phyloP scores from a whole-genome alignment of 2,329 filamentous ascomycete genomes.

The Colletotrichum viniferum region DNA sequence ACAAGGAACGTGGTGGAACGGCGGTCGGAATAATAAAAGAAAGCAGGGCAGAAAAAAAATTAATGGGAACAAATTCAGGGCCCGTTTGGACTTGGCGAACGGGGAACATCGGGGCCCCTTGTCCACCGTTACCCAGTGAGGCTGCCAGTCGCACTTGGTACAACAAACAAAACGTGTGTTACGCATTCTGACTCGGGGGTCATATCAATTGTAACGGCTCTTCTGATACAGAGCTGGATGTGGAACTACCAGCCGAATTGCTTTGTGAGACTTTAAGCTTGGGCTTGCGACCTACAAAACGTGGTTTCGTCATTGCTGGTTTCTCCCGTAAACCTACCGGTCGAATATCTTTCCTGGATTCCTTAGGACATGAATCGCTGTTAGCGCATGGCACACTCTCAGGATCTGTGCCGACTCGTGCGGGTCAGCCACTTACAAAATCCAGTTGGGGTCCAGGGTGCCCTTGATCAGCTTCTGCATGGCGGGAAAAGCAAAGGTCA shows the following conservation, averaged over 20 bases:
- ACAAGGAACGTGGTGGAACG: slow-evolving; percentile 17
- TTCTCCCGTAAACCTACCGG: slow-evolving; percentile 10
- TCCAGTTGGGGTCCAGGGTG: neutral
- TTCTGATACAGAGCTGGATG: neutral
- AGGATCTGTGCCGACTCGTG: neutral
- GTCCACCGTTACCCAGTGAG: neutral
- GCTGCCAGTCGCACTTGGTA: neutral
- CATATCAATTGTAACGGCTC: neutral
- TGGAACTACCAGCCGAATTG: neutral
- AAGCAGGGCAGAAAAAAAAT: slow-evolving; percentile 14
- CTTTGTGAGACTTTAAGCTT: slow-evolving; percentile 3
- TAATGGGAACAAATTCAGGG: neutral
- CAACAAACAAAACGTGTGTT: slow-evolving; percentile 16
- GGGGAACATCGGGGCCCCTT: neutral
- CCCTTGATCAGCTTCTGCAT: neutral
- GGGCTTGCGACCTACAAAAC: slow-evolving; percentile 6
- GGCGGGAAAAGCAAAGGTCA: neutral
- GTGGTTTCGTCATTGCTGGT: slow-evolving; percentile 12
- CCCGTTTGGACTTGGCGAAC: neutral
- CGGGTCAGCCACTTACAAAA: neutral
- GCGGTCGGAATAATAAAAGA: neutral
- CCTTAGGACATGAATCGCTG: neutral
- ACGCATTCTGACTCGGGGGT: slow-evolving; percentile 6
- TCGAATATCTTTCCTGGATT: slow-evolving; percentile 20
- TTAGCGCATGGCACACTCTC: neutral